These are phyloP conservation scores for Podila minutissima DNA, from an alignment of 192 early-diverging fungal species.

Conservation along the genomic window DNA sequence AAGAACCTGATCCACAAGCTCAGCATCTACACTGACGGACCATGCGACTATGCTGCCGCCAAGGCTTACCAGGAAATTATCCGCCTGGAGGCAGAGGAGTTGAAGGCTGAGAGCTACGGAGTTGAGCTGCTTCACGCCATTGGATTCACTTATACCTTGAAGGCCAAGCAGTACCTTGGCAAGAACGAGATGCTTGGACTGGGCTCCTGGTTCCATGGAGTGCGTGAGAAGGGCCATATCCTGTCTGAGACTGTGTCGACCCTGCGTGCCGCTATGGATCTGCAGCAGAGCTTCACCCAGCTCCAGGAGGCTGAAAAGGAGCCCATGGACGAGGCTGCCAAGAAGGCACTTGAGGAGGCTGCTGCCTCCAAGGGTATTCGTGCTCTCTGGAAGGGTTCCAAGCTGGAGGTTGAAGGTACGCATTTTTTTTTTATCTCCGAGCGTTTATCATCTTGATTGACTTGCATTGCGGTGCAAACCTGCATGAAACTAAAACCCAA, in stretches of 20 bases:
- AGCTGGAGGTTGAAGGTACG: slow-evolving; percentile 90
- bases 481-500: too few species aligned
- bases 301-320: slow-evolving; percentile 92
- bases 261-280: slow-evolving; percentile 90
- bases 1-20: slow-evolving; percentile 83
- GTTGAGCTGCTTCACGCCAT: slow-evolving; percentile 93
- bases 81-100: slow-evolving; percentile 83
- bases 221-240: slow-evolving; percentile 92
- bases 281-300: slow-evolving; percentile 91
- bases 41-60: slow-evolving; percentile 60
- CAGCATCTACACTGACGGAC: slow-evolving; percentile 73
- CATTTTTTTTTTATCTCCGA: not conserved
- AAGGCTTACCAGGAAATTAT: slow-evolving; percentile 75
- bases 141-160: slow-evolving; percentile 90
- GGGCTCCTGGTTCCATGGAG: slow-evolving; percentile 73
- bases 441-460: not conserved
- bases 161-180: slow-evolving; percentile 86
- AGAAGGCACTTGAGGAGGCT: slow-evolving; percentile 71
- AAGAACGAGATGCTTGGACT: slow-evolving; percentile 77
- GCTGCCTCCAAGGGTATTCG: slow-evolving; percentile 84
- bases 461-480: not conserved
- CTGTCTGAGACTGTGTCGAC: slow-evolving; percentile 92
- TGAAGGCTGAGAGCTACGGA: slow-evolving; percentile 92
- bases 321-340: slow-evolving; percentile 73
- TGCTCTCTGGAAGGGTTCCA: slow-evolving; percentile 93